phyloP scores from a whole-genome alignment of 768 basidiomycete genomes.

The Hirschioporus abietinus region DNA sequence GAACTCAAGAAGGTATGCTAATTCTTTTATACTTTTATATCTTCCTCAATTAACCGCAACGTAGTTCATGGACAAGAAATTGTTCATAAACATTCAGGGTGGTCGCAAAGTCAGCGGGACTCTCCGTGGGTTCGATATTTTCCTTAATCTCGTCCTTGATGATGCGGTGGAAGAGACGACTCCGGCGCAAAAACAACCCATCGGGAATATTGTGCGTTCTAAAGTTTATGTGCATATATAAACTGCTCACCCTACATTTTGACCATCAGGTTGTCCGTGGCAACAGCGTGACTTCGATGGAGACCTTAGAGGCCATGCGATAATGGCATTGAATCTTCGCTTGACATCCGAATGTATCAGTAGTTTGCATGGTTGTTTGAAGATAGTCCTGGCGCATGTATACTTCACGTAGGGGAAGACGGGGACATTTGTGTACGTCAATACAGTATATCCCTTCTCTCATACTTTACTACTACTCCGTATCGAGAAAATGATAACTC shows the following conservation, averaged over 20 bases:
- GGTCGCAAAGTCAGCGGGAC: slow-evolving; percentile 95
- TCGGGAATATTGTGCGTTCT: slow-evolving; percentile 82
- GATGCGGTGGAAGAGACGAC: slow-evolving; percentile 90
- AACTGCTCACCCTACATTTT: slow-evolving; percentile 3
- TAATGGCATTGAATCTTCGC: slow-evolving; percentile 6
- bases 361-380: not conserved
- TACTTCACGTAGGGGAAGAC: not conserved
- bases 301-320: slow-evolving; percentile 67
- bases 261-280: slow-evolving; percentile 82
- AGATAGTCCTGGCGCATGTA: not conserved
- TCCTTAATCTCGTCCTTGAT: slow-evolving; percentile 96
- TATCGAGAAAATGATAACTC: not conserved
- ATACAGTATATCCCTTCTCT: not conserved
- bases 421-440: not conserved
- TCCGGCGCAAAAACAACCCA: slow-evolving; percentile 83
- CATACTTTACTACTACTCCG: not conserved
- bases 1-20: slow-evolving; percentile 93
- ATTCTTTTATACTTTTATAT: slow-evolving; percentile 9
- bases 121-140: slow-evolving; percentile 95
- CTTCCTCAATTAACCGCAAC: slow-evolving; percentile 7
- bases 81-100: slow-evolving; percentile 91
- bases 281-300: slow-evolving; percentile 96
- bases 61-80: slow-evolving; percentile 98
- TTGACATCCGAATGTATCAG: not conserved
- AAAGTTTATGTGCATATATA: slow-evolving; percentile 2